Conservation (phyloP, 1,139 yeast genomes). For the Hyphopichia khmerensis region DNA sequence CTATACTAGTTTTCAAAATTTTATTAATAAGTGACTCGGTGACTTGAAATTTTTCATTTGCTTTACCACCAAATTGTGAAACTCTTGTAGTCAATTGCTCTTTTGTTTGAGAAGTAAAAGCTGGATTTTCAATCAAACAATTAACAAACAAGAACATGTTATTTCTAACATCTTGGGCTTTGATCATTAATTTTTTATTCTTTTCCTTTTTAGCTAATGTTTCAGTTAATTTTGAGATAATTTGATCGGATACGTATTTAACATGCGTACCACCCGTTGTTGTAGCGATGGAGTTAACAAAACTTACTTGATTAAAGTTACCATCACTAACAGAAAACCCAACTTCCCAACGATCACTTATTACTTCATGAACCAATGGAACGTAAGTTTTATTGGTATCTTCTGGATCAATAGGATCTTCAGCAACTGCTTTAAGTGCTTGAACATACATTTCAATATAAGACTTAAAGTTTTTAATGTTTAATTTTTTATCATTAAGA, state of each 20-base stretch:
- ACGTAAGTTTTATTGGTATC: constrained; percentile 32
- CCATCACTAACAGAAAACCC: constrained; percentile 96
- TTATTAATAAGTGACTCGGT: constrained; percentile 76
- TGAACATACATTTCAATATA: constrained; percentile 90
- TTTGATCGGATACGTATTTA: constrained; percentile 79
- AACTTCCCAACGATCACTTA: constrained; percentile 83
- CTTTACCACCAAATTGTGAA: constrained; percentile 82
- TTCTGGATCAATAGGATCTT: constrained; percentile 23
- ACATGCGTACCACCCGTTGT: constrained; percentile 98
- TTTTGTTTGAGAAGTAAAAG: constrained; percentile 96
- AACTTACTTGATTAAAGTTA: constrained; percentile 86
- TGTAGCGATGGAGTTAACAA: constrained; percentile 96
- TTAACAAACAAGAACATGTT: constrained; percentile 90
- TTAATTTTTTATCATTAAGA: constrained; percentile 72
- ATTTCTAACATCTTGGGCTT: constrained; percentile 85
- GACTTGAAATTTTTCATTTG: constrained; percentile 55
- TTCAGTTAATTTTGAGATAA: constrained; percentile 64
- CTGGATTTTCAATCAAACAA: constrained; percentile 93
- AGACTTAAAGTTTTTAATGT: constrained; percentile 72
- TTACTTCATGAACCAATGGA: constrained; percentile 74
- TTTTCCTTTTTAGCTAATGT: constrained; percentile 72
- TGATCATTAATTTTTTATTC: constrained; percentile 69
- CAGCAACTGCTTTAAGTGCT: constrained; percentile 48
- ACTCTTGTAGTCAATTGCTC: constrained; percentile 91
- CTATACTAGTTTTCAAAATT: constrained; percentile 71